Evolutionary conservation across 148 eudicot species (phyloP).

Genomic region (Camellia japonica): DNA sequence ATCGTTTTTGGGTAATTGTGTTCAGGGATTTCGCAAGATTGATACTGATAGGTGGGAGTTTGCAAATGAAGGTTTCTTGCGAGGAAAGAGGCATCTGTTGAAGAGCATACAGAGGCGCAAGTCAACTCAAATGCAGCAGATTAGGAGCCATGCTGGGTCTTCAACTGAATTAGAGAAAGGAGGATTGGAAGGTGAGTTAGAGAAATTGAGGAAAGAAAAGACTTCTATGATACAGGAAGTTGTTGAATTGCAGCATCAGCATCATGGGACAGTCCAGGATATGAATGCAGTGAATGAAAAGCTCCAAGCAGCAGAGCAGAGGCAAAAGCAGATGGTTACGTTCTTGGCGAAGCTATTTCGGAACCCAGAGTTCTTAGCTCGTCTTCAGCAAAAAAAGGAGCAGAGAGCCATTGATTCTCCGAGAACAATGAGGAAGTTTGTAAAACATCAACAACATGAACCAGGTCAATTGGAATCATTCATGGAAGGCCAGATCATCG

Average conservation of each 20-base stretch:
- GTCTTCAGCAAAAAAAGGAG: constrained; percentile 48
- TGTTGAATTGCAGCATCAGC: constrained; percentile 68
- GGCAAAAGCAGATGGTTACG: constrained; percentile 77
- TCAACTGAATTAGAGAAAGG: constrained; percentile 28
- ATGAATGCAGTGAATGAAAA: constrained; percentile 59
- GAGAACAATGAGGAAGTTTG: constrained; percentile 45
- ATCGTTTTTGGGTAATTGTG: constrained; percentile 22
- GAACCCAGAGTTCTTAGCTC: constrained; percentile 52
- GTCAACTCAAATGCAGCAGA: constrained; percentile 47
- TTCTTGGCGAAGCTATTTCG: constrained; percentile 74
- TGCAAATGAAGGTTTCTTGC: constrained; percentile 63
- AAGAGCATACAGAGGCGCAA: constrained; percentile 78
- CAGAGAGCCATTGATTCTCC: constrained; percentile 36
- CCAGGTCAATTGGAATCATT: constrained; percentile 16
- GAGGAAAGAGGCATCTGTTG: constrained; percentile 66
- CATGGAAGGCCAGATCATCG: constrained; percentile 9
- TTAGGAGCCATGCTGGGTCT: constrained; percentile 27
- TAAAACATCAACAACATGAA: constrained; percentile 48
- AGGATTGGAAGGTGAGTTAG: constrained; percentile 53
- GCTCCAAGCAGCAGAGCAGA: constrained; percentile 62
- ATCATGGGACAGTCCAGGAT: constrained; percentile 46
- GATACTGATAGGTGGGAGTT: constrained; percentile 86
- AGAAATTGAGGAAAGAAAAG: constrained; percentile 55
- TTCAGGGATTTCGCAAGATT: constrained; percentile 90
- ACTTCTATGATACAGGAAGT: constrained; percentile 63